These are phyloP conservation scores for Clarireedia homoeocarpa DNA, from an alignment of 2,329 filamentous ascomycete genomes.

Conservation along the genomic window DNA sequence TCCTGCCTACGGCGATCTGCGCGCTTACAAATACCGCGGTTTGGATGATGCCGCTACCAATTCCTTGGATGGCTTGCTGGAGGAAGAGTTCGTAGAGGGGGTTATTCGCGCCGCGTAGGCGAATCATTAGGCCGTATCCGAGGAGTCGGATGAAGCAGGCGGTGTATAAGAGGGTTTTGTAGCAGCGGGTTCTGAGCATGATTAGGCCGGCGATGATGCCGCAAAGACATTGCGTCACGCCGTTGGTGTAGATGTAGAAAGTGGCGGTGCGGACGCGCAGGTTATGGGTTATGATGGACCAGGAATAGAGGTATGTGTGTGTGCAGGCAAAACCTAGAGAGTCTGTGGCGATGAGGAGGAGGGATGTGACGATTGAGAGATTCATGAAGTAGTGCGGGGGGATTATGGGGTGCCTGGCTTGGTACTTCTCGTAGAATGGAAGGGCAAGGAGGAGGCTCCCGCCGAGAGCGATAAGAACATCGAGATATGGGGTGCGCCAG, in stretches of 20 bases:
- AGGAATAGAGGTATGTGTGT: slow-evolving; percentile 41
- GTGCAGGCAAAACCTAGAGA: slow-evolving; percentile 37
- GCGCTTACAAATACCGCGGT: too few species aligned
- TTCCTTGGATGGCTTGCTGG: too few species aligned
- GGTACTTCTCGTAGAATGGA: slow-evolving; percentile 41
- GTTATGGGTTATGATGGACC: slow-evolving; percentile 37
- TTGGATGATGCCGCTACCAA: too few species aligned
- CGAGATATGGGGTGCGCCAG: slow-evolving; percentile 38
- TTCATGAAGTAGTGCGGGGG: slow-evolving; percentile 39
- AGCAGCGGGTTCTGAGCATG: too few species aligned
- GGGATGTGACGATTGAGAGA: slow-evolving; percentile 34
- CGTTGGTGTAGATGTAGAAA: slow-evolving; percentile 26
- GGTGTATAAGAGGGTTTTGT: too few species aligned
- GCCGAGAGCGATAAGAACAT: slow-evolving; percentile 37
- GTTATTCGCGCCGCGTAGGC: too few species aligned
- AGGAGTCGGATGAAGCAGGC: too few species aligned
- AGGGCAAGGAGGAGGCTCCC: slow-evolving; percentile 32
- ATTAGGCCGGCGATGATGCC: too few species aligned
- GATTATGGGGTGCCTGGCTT: slow-evolving; percentile 38
- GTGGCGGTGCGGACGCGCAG: slow-evolving; percentile 35
- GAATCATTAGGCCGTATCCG: too few species aligned
- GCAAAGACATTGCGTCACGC: slow-evolving; percentile 18
- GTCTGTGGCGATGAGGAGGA: slow-evolving; percentile 35
- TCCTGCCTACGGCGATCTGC: too few species aligned
- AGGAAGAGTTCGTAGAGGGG: too few species aligned